Conservation (phyloP, 306 rosid species). For the Acacia acuminata region DNA sequence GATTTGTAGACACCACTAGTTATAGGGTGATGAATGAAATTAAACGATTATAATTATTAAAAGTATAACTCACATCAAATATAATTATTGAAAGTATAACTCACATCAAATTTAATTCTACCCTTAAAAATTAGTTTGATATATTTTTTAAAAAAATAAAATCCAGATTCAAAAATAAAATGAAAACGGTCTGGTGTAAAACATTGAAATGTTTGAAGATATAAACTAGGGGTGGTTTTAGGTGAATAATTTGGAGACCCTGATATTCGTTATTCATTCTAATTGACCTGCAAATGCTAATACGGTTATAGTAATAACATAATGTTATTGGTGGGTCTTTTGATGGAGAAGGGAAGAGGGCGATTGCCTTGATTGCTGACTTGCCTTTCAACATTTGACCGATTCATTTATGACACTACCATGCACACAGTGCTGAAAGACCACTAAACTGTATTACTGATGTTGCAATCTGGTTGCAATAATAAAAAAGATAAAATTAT, state of each 20-base stretch:
- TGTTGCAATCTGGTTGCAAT: no score
- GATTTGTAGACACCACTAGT: background rate
- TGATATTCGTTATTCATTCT: background rate
- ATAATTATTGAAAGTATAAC: background rate
- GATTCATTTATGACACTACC: no score
- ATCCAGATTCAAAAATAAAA: background rate
- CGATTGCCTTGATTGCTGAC: no score
- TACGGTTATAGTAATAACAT: background rate
- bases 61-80: background rate
- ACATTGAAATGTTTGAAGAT: background rate
- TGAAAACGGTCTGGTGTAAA: background rate
- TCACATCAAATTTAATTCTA: no score
- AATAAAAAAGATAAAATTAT: no score
- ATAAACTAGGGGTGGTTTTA: background rate
- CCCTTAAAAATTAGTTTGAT: background rate
- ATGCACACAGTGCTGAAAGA: no score
- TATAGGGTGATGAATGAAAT: background rate
- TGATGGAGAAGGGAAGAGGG: no score
- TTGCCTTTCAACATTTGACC: no score
- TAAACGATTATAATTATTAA: background rate
- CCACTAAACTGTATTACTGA: no score
- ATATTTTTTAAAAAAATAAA: background rate
- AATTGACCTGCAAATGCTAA: background rate
- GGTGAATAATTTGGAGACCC: background rate
- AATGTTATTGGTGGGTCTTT: background rate